These are phyloP conservation scores for Nicotiana tomentosiformis DNA, from an alignment of 257 asterid species.

Conservation along the genomic window DNA sequence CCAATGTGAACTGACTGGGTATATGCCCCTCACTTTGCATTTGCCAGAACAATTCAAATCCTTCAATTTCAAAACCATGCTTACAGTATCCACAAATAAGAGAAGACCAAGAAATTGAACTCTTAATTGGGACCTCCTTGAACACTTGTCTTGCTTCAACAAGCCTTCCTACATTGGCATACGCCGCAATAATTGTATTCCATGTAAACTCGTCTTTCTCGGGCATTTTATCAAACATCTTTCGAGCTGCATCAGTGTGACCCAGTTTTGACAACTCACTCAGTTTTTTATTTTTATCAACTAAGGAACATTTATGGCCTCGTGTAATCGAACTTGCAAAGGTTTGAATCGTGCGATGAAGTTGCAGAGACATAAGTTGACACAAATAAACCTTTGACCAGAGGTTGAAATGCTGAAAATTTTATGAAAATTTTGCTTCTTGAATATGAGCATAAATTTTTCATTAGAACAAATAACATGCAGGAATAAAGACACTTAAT, in stretches of 20 bases:
- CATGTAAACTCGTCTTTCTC: conserved; percentile 59
- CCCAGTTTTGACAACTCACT: conserved; percentile 29
- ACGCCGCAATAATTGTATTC: conserved; percentile 65
- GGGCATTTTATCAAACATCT: conserved; percentile 67
- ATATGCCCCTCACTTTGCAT: conserved; percentile 51
- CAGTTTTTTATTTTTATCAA: conserved; percentile 33
- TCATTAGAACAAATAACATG: neutral
- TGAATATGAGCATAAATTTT: neutral
- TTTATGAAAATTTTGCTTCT: neutral
- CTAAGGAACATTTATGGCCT: conserved; percentile 12
- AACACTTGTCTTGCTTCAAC: conserved; percentile 55
- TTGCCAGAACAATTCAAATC: conserved; percentile 48
- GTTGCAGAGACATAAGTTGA: neutral
- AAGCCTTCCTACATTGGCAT: conserved; percentile 54
- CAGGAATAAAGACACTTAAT: neutral
- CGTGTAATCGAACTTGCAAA: neutral
- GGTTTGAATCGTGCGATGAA: conserved; percentile 6
- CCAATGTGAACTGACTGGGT: conserved; percentile 63
- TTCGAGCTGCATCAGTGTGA: conserved; percentile 50
- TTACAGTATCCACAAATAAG: conserved; percentile 80
- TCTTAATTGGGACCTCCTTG: conserved; percentile 36
- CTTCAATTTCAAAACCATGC: conserved; percentile 50
- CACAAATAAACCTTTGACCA: neutral
- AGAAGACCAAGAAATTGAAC: conserved; percentile 68
- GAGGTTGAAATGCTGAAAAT: neutral